These are phyloP conservation scores for Posidonia oceanica DNA, from an alignment of 116 monocot genomes.

Conservation along the genomic window DNA sequence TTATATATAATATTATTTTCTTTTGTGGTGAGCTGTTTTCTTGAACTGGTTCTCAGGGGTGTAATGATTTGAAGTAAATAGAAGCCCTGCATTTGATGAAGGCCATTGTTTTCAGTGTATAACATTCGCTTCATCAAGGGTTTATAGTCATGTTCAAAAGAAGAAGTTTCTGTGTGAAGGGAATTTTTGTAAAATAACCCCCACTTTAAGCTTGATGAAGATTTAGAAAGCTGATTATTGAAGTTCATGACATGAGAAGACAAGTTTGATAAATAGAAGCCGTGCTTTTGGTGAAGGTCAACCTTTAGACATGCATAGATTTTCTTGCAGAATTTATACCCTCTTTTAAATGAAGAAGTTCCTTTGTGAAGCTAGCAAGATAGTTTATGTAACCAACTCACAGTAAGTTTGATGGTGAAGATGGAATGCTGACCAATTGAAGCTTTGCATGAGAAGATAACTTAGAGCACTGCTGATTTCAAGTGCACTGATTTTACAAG, in stretches of 20 bases:
- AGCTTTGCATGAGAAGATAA: constrained; percentile 35
- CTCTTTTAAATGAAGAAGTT: constrained; percentile 1
- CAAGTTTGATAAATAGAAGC: constrained; percentile 14
- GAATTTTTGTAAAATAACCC: constrained; percentile 14
- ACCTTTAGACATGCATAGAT: background rate
- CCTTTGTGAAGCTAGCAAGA: background rate
- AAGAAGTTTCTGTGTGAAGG: constrained; percentile 29
- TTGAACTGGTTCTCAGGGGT: constrained; percentile 75
- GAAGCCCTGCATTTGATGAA: constrained; percentile 67
- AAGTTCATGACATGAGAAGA: constrained; percentile 36
- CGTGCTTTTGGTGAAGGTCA: background rate
- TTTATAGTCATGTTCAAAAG: constrained; percentile 37
- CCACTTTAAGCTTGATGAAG: constrained; percentile 29
- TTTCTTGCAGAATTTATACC: constrained; percentile 5
- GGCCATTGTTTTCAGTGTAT: constrained; percentile 40
- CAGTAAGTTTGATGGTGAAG: constrained; percentile 27
- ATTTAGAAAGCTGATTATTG: constrained; percentile 29
- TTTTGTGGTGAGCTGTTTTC: constrained; percentile 42
- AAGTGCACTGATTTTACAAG: constrained; percentile 15
- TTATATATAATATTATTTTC: background rate
- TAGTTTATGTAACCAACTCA: background rate
- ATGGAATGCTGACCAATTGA: constrained; percentile 28
- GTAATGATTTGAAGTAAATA: constrained; percentile 68
- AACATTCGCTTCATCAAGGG: constrained; percentile 40
- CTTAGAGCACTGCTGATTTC: constrained; percentile 11